Evolutionary conservation across 768 basidiomycete genomes (phyloP).

Genomic region (Chiua virens): DNA sequence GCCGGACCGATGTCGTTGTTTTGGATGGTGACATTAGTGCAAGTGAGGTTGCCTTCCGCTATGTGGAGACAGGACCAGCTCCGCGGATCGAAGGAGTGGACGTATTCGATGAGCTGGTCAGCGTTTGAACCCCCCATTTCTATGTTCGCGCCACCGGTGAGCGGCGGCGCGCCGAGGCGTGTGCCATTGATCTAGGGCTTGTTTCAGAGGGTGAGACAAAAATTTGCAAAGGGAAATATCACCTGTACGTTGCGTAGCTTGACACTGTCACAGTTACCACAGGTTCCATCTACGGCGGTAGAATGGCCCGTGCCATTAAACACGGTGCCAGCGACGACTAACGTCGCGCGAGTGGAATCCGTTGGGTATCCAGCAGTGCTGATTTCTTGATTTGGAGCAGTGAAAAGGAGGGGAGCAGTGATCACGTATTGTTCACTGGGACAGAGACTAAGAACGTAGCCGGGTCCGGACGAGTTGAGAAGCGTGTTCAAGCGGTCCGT

Average conservation of each 20-base stretch:
- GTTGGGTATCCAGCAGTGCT: constrained; percentile 77
- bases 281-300: constrained; percentile 70
- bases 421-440: constrained; percentile 61
- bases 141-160: constrained; percentile 70
- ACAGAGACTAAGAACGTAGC: constrained; percentile 69
- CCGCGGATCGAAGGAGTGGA: constrained; percentile 73
- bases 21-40: constrained; percentile 63
- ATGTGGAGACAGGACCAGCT: constrained; percentile 85
- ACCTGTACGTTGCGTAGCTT: constrained; percentile 75
- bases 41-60: constrained; percentile 63
- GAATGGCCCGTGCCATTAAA: constrained; percentile 65
- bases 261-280: constrained; percentile 55
- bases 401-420: constrained; percentile 64
- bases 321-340: constrained; percentile 68
- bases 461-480: constrained; percentile 63
- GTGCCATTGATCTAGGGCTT: constrained; percentile 67
- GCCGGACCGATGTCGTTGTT: constrained; percentile 86
- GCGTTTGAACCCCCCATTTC: constrained; percentile 81
- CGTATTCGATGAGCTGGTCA: constrained; percentile 74
- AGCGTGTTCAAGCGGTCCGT: constrained; percentile 66
- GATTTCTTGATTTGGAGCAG: constrained; percentile 74
- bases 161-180: constrained; percentile 52
- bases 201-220: not conserved
- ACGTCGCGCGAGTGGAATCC: constrained; percentile 61
- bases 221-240: not conserved